Evolutionary conservation across 2,329 filamentous ascomycete genomes (phyloP).

Genomic region (Cadophora malorum): DNA sequence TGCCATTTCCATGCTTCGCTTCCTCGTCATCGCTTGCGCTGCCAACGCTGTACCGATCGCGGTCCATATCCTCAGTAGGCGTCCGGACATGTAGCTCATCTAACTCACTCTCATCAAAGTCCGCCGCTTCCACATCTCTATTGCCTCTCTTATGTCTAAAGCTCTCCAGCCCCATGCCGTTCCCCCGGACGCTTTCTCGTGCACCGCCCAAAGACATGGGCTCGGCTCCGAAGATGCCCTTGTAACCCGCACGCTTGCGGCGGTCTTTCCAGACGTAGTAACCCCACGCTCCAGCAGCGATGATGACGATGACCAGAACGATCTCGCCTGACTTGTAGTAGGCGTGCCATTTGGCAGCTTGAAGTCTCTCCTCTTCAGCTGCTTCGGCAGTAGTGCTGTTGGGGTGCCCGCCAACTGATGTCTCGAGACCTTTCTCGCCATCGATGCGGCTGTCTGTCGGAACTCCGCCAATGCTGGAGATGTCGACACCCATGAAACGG

Average conservation of each 20-base stretch:
- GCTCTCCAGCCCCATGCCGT: slow-evolving; percentile 50
- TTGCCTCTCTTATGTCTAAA: slow-evolving; percentile 55
- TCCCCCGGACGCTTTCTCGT: slow-evolving; percentile 36
- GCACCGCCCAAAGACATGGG: slow-evolving; percentile 42
- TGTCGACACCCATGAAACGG: slow-evolving; percentile 92
- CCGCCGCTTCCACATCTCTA: slow-evolving; percentile 65
- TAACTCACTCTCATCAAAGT: slow-evolving; percentile 70
- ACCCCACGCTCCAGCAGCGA: slow-evolving; percentile 67
- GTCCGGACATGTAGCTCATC: slow-evolving; percentile 60
- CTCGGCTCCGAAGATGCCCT: slow-evolving; percentile 47
- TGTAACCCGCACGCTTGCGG: slow-evolving; percentile 61
- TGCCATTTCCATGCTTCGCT: slow-evolving; percentile 34
- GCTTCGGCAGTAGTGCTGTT: slow-evolving; percentile 71
- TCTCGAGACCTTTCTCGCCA: slow-evolving; percentile 70
- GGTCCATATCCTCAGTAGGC: slow-evolving; percentile 46
- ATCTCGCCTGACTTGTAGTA: slow-evolving; percentile 76
- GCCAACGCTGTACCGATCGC: slow-evolving; percentile 62
- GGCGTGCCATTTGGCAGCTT: slow-evolving; percentile 72
- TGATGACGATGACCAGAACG: slow-evolving; percentile 69
- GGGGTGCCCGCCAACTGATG: slow-evolving; percentile 70
- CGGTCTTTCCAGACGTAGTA: slow-evolving; percentile 70
- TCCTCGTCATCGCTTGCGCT: slow-evolving; percentile 61
- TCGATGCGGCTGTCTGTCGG: slow-evolving; percentile 73
- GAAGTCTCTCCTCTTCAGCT: slow-evolving; percentile 65
- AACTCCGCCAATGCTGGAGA: slow-evolving; percentile 80